Percentiles rank a stretch among this genome's conserved stretches.
phyloP scores from a whole-genome alignment of 768 basidiomycete species.

The Suillus lakei region DNA sequence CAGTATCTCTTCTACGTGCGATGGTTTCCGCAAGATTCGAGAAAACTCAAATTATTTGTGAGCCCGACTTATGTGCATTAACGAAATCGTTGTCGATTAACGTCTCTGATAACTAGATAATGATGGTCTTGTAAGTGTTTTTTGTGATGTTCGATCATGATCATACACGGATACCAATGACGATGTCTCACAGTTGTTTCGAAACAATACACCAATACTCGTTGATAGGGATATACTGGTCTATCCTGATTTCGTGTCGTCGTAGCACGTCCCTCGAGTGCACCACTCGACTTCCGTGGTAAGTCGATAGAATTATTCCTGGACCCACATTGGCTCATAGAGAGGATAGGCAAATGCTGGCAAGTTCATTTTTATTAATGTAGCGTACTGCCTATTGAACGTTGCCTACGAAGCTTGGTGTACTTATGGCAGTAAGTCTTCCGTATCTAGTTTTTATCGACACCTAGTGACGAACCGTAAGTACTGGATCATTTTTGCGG shows the following conservation, averaged over 20 bases:
- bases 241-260: not conserved
- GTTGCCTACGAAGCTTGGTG: not conserved
- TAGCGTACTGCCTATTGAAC: not conserved
- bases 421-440: not conserved
- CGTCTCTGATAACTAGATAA: not conserved
- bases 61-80: slow-evolving; percentile 1
- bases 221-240: not conserved
- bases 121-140: not conserved
- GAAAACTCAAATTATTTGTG: slow-evolving; percentile 17
- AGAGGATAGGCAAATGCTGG: not conserved
- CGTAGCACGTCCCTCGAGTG: not conserved
- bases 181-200: not conserved
- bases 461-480: slow-evolving; percentile 5
- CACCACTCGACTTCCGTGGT: not conserved
- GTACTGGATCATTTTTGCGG: slow-evolving; percentile 23
- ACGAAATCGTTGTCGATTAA: not conserved
- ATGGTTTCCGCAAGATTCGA: slow-evolving; percentile 21
- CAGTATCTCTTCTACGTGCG: slow-evolving; percentile 24
- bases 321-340: not conserved
- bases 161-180: not conserved
- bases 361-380: not conserved
- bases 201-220: not conserved
- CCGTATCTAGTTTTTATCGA: not conserved
- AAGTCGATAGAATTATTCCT: not conserved
- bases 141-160: not conserved